phyloP scores from a whole-genome alignment of 2,329 filamentous ascomycete genomes.

The Colletotrichum sp. region DNA sequence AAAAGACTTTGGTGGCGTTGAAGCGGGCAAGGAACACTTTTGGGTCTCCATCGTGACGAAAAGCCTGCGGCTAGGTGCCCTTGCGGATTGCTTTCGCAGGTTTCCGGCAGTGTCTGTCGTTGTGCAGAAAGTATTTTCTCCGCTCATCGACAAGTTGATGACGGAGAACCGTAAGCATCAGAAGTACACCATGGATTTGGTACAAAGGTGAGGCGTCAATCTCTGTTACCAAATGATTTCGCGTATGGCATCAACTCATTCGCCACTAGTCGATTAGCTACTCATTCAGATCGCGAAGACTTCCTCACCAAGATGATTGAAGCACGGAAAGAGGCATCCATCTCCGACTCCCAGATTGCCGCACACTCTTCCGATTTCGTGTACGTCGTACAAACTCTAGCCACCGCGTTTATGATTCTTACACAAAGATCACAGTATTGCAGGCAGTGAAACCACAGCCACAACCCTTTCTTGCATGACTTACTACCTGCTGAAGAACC shows the following conservation, averaged over 20 bases:
- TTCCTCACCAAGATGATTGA: background rate
- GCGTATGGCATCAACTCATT: background rate
- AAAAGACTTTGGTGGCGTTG: constrained; percentile 30
- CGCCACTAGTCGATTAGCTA: background rate
- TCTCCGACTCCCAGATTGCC: constrained; percentile 31
- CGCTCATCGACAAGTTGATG: background rate
- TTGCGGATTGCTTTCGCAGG: background rate
- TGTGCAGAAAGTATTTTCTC: background rate
- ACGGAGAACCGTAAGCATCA: background rate
- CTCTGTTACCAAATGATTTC: background rate
- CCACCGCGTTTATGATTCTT: background rate
- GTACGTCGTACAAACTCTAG: constrained; percentile 7
- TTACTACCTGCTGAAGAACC: background rate
- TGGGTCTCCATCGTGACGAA: background rate
- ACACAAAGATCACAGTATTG: background rate
- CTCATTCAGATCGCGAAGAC: background rate
- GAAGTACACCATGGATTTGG: background rate
- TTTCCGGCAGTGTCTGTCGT: background rate
- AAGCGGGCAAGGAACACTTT: background rate
- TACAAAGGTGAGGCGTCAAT: background rate
- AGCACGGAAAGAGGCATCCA: background rate
- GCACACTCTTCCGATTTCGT: constrained; percentile 30
- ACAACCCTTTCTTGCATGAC: background rate
- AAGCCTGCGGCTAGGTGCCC: background rate
- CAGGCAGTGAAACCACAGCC: background rate